These are phyloP conservation scores for Pichia gijzeniarum DNA, from an alignment of 805 yeast genomes.

Conservation along the genomic window DNA sequence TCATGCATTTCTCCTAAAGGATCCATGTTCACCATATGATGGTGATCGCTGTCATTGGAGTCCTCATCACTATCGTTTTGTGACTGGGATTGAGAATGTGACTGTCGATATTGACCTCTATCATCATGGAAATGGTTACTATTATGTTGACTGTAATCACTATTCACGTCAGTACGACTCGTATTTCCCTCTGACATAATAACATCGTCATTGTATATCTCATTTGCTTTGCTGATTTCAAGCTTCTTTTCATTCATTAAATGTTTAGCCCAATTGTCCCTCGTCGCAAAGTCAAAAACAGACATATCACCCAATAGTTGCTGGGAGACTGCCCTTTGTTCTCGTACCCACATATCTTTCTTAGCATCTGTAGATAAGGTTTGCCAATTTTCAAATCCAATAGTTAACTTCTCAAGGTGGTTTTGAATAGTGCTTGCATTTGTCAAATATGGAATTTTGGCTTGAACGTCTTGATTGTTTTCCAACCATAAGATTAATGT, in stretches of 20 bases:
- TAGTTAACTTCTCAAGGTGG: constrained; percentile 31
- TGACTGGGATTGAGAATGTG: background rate
- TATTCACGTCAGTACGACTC: constrained; percentile 3
- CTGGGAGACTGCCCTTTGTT: constrained; percentile 38
- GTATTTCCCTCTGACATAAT: constrained; percentile 2
- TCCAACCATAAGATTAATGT: constrained; percentile 23
- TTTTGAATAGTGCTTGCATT: constrained; percentile 10
- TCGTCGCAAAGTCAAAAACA: constrained; percentile 37
- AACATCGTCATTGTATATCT: background rate
- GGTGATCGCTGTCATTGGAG: background rate
- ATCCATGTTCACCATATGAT: background rate
- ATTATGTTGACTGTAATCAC: constrained; percentile 3
- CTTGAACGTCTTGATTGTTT: constrained; percentile 17
- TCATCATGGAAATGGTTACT: background rate
- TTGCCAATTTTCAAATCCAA: constrained; percentile 42
- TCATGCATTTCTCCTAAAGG: background rate
- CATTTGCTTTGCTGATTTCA: constrained; percentile 2
- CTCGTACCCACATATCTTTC: constrained; percentile 39
- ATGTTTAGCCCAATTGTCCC: constrained; percentile 35
- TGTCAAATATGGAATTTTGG: constrained; percentile 17
- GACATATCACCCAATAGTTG: constrained; percentile 36
- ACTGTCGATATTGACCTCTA: background rate
- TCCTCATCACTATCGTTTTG: constrained; percentile 1
- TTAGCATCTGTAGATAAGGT: constrained; percentile 30
- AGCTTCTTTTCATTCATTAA: constrained; percentile 17